These are phyloP conservation scores for Tricholoma matsutake DNA, from an alignment of 768 basidiomycete genomes.

Conservation along the genomic window DNA sequence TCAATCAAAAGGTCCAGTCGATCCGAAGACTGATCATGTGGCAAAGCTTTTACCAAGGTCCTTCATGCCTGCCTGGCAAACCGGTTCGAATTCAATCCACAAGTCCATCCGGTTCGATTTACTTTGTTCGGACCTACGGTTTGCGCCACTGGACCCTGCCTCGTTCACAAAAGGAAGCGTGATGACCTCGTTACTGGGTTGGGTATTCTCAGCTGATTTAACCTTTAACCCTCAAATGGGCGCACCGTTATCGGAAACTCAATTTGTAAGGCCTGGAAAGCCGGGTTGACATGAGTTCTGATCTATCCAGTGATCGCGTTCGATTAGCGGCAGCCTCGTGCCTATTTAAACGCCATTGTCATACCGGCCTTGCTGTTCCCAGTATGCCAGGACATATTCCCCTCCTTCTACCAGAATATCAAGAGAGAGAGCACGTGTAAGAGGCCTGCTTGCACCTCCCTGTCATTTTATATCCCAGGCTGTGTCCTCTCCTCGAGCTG, in stretches of 20 bases:
- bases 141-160: not conserved
- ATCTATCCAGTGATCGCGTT: constrained; percentile 31
- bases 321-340: constrained; percentile 43
- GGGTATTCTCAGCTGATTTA: constrained; percentile 11
- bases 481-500: not conserved
- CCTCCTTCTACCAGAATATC: constrained; percentile 17
- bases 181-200: constrained; percentile 24
- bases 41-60: not conserved
- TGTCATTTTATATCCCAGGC: constrained; percentile 6
- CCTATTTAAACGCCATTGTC: constrained; percentile 35
- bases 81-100: constrained; percentile 8
- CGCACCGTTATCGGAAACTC: constrained; percentile 18
- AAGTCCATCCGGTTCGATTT: constrained; percentile 23
- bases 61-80: constrained; percentile 3
- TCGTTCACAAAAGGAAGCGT: constrained; percentile 8
- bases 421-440: constrained; percentile 11
- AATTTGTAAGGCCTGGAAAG: constrained; percentile 26
- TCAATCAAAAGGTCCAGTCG: constrained; percentile 15
- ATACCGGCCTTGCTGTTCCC: constrained; percentile 27
- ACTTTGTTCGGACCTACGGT: constrained; percentile 12
- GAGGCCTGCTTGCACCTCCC: constrained; percentile 12
- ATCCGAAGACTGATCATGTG: constrained; percentile 29
- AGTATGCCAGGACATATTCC: constrained; percentile 36
- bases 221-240: constrained; percentile 23
- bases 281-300: constrained; percentile 30